Evolutionary conservation across 352 stramenopile species (phyloP).

Genomic region (Globisporangium mamillatum): DNA sequence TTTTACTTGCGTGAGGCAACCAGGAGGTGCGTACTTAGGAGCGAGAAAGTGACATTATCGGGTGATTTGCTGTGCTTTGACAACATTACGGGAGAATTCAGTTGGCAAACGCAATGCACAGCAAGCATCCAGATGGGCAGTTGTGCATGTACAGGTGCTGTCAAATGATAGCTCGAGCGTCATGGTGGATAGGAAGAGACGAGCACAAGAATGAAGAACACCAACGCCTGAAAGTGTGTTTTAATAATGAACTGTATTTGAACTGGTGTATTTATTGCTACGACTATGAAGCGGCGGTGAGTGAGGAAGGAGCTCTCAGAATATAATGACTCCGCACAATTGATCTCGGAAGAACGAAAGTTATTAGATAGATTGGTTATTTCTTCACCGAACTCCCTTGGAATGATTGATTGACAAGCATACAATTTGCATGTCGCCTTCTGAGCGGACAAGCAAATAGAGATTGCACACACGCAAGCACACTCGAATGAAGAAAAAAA

Average conservation of each 20-base stretch:
- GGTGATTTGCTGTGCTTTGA: no score
- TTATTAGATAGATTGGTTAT: slow-evolving; percentile 74
- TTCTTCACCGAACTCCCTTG: slow-evolving; percentile 61
- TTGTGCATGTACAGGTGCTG: neutral
- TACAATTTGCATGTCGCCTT: neutral
- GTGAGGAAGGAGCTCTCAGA: slow-evolving; percentile 15
- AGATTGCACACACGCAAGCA: slow-evolving; percentile 5
- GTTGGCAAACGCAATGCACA: no score
- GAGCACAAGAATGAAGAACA: no score
- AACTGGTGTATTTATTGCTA: neutral
- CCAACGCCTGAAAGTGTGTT: no score
- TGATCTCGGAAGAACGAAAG: slow-evolving; percentile 86
- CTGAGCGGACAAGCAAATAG: neutral
- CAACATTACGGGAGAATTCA: no score
- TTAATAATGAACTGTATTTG: neutral
- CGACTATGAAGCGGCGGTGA: neutral
- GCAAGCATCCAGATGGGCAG: no score
- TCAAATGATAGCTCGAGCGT: neutral
- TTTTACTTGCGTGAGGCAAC: neutral
- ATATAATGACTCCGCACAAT: slow-evolving; percentile 22
- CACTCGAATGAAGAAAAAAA: slow-evolving; percentile 10
- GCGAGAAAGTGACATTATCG: neutral
- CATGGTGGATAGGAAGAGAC: no score
- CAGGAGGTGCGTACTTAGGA: neutral
- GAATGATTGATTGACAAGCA: neutral